Base-by-base conservation (phyloP, 352 stramenopile species). In the Phytophthora aleatoria region DNA sequence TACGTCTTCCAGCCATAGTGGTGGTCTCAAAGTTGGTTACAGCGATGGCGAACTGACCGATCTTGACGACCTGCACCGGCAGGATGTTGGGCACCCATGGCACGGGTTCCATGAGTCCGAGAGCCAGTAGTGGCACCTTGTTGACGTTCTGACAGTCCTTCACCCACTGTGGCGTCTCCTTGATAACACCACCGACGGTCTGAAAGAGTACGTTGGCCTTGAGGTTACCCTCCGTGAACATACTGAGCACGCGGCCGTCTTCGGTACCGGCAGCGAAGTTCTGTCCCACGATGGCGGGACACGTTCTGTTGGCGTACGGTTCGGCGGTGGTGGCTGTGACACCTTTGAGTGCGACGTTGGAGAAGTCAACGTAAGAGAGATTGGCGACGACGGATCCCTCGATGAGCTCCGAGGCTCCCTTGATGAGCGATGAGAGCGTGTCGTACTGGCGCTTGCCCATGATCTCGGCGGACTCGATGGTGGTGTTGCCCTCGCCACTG, bases 11-110 rank as follows among this genome's bases (percentile, higher is more conserved):
- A 15, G 80, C 51, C 82, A 90, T 91, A 0, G 82, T 89, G 3
- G 81, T 77, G 9, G 83, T 79, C 58, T 91, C 82, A 33, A 90
- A 90, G 30, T 69, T 83, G 16, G 76, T 75, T 4, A 81, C 68
- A 4, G 75, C 81, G 10, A 91, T 52, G 10, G 53, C 78, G n/a
- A 91, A 71, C 31, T 84, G 74, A 1, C 81, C 82, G 26, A 91
- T 55, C 43, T 82, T 76, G 36, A 85, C 61, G 5, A 90, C 57
- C 41, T 90, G 82, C 3, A 91, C 67, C 1, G 80, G 77, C 7
- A 91, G 47, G 13, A 89, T 67, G 6, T 60, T 69, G 0, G 82
- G 82, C 42, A 71, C 61, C 76, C 74, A 88, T 1, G 74, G 76
- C 41, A 69, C 60, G 0, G 77, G 79, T 28, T 74, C 67, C 64